Conservation (phyloP, 768 basidiomycete species). For the Phylloporus arenicola region DNA sequence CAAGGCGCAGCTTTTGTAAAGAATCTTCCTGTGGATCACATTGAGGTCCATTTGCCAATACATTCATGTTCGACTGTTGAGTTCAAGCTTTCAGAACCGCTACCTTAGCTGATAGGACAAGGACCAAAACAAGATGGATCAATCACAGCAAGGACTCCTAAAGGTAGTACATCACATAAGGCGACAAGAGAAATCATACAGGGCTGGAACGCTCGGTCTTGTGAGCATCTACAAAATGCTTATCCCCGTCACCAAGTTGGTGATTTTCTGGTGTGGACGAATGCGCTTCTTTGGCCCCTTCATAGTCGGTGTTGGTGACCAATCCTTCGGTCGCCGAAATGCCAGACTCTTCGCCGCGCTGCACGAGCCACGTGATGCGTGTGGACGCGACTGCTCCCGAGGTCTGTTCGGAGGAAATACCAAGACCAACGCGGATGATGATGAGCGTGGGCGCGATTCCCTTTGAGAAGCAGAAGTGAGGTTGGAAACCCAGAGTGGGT, state of each 20-base stretch:
- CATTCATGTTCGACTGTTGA: not conserved
- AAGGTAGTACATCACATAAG: not conserved
- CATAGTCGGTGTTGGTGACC: slow-evolving; percentile 15
- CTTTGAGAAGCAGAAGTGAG: slow-evolving; percentile 7
- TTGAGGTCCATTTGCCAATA: not conserved
- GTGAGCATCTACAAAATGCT: not conserved
- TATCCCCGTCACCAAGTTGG: slow-evolving; percentile 1
- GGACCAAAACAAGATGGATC: not conserved
- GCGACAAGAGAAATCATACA: not conserved
- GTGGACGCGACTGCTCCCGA: slow-evolving; percentile 16
- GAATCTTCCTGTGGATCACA: too few species aligned
- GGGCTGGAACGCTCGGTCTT: not conserved
- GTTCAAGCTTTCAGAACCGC: not conserved
- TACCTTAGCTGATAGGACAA: not conserved
- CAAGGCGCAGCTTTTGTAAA: too few species aligned
- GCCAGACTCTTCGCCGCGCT: slow-evolving; percentile 6
- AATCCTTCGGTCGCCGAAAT: slow-evolving; percentile 20
- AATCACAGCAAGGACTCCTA: not conserved
- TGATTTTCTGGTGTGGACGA: not conserved
- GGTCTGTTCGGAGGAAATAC: slow-evolving; percentile 25
- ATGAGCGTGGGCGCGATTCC: slow-evolving; percentile 34
- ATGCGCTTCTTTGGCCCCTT: slow-evolving; percentile 8
- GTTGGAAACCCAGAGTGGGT: not conserved
- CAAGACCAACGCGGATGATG: slow-evolving; percentile 32
- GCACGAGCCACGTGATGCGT: slow-evolving; percentile 20